These are phyloP conservation scores for Chlorella sorokiniana DNA, from an alignment of 139 green algal species.

Conservation along the genomic window DNA sequence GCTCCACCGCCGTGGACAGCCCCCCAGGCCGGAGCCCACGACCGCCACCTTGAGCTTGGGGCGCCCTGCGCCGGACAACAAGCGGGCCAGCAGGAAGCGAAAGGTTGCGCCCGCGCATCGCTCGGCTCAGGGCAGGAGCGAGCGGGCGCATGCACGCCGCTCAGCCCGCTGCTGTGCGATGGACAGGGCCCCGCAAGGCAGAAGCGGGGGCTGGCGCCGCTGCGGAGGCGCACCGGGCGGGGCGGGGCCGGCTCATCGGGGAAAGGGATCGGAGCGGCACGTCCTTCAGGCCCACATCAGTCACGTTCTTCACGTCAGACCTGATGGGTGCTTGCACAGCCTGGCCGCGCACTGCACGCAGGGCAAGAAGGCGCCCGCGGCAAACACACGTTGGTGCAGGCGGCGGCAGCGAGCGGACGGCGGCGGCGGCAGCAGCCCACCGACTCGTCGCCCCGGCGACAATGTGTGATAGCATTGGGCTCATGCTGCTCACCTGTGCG, in stretches of 20 bases:
- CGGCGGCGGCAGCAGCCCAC: not conserved
- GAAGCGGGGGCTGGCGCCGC: too few relatives aligned
- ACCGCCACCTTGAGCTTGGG: conserved; percentile 88
- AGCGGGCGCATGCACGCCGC: not conserved
- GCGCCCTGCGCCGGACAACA: conserved; percentile 50
- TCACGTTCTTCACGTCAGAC: conserved; percentile 39
- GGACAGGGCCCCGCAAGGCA: too few relatives aligned
- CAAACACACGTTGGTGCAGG: not conserved
- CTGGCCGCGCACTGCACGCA: conserved; percentile 24
- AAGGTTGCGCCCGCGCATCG: too few relatives aligned
- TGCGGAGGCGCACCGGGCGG: conserved; percentile 50
- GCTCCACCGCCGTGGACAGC: conserved; percentile 94
- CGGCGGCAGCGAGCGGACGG: not conserved
- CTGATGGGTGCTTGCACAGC: conserved; percentile 36
- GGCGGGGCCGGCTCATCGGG: conserved; percentile 70
- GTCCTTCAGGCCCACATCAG: conserved; percentile 82
- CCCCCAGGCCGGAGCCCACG: conserved; percentile 86
- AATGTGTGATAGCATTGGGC: too few relatives aligned
- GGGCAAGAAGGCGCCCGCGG: not conserved
- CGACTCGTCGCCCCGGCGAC: too few relatives aligned
- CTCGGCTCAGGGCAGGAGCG: not conserved
- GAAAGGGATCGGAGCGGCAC: conserved; percentile 81
- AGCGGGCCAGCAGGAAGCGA: not conserved
- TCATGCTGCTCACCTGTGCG: not conserved
- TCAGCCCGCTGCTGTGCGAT: not conserved